Conservation (phyloP, 257 asterid species). For the Forsythia suspensa region DNA sequence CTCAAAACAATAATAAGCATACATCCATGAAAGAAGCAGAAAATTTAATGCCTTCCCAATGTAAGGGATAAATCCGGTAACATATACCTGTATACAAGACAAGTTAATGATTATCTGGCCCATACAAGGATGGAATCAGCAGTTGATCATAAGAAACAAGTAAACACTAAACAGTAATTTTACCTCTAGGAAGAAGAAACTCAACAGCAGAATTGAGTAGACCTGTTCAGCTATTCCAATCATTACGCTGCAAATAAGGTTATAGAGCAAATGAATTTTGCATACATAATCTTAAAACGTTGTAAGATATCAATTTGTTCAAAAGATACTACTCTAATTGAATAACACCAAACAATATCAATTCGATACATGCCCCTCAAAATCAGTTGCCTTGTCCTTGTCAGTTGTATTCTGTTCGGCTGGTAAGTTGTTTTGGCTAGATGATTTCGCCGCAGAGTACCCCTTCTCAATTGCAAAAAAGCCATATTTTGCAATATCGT, state of each 20-base stretch:
- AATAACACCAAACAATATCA: slow-evolving; percentile 16
- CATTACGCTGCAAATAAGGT: slow-evolving; percentile 55
- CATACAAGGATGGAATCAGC: slow-evolving; percentile 16
- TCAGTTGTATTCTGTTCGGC: slow-evolving; percentile 28
- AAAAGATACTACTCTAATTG: slow-evolving; percentile 2
- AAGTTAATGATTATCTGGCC: slow-evolving; percentile 17
- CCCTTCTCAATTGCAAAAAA: slow-evolving; percentile 64
- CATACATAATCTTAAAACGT: slow-evolving; percentile 15
- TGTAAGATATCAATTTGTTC: slow-evolving; percentile 6
- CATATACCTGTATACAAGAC: slow-evolving; percentile 57
- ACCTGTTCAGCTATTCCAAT: slow-evolving; percentile 83
- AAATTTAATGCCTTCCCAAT: slow-evolving; percentile 74
- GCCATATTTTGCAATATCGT: slow-evolving; percentile 85
- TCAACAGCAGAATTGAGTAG: slow-evolving; percentile 81
- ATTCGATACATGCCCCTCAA: slow-evolving; percentile 61
- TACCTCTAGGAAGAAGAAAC: slow-evolving; percentile 92
- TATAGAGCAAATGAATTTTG: slow-evolving; percentile 17
- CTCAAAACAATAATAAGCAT: slow-evolving; percentile 98
- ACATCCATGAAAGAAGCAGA: slow-evolving; percentile 93
- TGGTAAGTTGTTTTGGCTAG: slow-evolving; percentile 41
- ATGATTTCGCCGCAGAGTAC: slow-evolving; percentile 36
- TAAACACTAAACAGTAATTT: slow-evolving; percentile 14
- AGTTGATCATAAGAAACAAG: slow-evolving; percentile 10
- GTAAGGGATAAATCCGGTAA: slow-evolving; percentile 73
- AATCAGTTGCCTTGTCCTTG: slow-evolving; percentile 56